Conservation (phyloP, 495 filamentous ascomycete genomes). For the Penicillium lagena region DNA sequence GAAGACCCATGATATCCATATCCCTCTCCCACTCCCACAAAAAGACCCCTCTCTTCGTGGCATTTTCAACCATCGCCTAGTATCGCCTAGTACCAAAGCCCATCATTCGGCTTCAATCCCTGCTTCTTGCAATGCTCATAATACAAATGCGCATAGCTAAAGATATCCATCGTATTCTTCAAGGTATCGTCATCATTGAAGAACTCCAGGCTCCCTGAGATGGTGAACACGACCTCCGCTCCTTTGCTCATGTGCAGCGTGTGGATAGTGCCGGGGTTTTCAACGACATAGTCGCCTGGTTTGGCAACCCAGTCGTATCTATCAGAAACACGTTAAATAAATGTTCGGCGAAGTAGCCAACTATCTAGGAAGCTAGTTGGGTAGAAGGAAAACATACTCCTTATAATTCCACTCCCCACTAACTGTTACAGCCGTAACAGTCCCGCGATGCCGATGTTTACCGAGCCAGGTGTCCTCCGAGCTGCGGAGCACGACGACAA, state of each 20-base stretch:
- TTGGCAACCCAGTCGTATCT: constrained; percentile 1
- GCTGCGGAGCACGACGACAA: neutral
- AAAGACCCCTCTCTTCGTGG: too few relatives aligned
- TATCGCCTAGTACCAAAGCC: neutral
- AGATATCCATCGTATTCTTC: constrained; percentile 1
- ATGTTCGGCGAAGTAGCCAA: too few relatives aligned
- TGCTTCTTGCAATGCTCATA: neutral
- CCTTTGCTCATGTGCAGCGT: constrained; percentile 1
- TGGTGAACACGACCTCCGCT: neutral
- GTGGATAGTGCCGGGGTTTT: neutral
- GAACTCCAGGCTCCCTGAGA: neutral
- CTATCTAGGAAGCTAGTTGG: too few relatives aligned
- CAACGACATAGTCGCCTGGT: neutral
- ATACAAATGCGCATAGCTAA: neutral
- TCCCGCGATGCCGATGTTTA: neutral
- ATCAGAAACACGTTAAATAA: too few relatives aligned
- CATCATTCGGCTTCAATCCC: neutral
- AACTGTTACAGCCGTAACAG: neutral
- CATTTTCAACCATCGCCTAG: too few relatives aligned
- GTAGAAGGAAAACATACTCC: neutral
- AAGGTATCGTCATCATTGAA: neutral
- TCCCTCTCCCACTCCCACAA: too few relatives aligned
- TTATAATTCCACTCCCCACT: neutral
- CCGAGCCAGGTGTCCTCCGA: neutral
- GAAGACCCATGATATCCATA: too few relatives aligned